These are phyloP conservation scores for Exophiala sideris DNA, from an alignment of 2,329 filamentous ascomycete species.

Conservation along the genomic window DNA sequence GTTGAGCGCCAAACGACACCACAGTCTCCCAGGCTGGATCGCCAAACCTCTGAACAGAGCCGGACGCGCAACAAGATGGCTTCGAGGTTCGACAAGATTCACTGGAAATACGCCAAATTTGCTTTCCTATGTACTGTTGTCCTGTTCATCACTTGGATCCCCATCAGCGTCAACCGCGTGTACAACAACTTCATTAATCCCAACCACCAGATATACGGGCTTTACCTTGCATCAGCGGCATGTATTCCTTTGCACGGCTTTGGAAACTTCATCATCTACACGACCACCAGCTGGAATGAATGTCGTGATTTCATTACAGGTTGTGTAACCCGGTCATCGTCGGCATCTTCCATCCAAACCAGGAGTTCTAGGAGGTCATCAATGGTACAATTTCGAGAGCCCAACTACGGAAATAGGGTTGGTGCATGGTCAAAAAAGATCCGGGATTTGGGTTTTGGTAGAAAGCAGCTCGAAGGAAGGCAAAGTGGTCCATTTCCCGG, in stretches of 20 bases:
- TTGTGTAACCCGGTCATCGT: background rate
- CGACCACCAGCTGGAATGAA: constrained; percentile 18
- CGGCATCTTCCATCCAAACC: background rate
- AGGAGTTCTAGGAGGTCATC: constrained; percentile 6
- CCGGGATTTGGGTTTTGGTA: background rate
- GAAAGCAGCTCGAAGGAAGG: no score
- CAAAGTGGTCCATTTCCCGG: no score
- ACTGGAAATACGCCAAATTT: constrained; percentile 24
- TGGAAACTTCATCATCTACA: constrained; percentile 20
- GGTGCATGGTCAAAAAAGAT: background rate
- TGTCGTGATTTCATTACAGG: constrained; percentile 13
- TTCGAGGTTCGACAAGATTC: constrained; percentile 15
- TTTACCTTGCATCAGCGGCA: constrained; percentile 14
- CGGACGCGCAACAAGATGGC: constrained; percentile 6
- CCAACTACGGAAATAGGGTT: background rate
- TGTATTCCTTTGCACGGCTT: constrained; percentile 22
- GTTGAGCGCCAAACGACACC: background rate
- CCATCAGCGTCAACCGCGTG: constrained; percentile 19
- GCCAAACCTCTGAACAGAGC: background rate
- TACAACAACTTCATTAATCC: constrained; percentile 22
- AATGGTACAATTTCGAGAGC: background rate
- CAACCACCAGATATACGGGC: constrained; percentile 18
- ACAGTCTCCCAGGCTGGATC: constrained; percentile 1
- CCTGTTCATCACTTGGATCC: constrained; percentile 21
- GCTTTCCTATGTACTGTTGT: constrained; percentile 21